These are phyloP conservation scores for Sphagnum fallax DNA, from an alignment of 228 moss, liverwort and hornwort genomes.

Conservation along the genomic window DNA sequence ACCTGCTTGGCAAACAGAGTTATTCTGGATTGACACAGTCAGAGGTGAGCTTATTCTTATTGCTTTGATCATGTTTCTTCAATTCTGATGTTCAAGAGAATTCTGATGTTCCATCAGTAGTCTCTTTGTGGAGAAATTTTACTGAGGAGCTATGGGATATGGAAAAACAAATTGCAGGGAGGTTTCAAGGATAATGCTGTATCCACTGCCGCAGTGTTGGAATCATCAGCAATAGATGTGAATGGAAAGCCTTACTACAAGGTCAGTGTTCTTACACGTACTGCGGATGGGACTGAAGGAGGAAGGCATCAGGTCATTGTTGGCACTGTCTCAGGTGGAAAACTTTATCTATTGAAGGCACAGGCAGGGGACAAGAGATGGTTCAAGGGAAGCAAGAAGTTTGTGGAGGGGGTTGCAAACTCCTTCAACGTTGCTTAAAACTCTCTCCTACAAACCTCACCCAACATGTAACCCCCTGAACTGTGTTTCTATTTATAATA, in stretches of 20 bases:
- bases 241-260: slow-evolving; percentile 72
- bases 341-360: slow-evolving; percentile 79
- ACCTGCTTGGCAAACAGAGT: slow-evolving; percentile 67
- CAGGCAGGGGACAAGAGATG: slow-evolving; percentile 99
- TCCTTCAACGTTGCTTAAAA: slow-evolving; percentile 65
- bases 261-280: slow-evolving; percentile 80
- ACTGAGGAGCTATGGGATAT: not conserved
- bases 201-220: slow-evolving; percentile 56
- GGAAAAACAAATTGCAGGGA: slow-evolving; percentile 29
- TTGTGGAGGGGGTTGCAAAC: slow-evolving; percentile 59
- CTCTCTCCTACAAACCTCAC: no score
- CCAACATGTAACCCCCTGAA: no score
- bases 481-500: no score
- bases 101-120: no score
- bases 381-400: slow-evolving; percentile 93
- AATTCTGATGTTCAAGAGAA: no score
- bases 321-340: slow-evolving; percentile 63
- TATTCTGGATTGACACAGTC: slow-evolving; percentile 67
- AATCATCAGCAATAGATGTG: slow-evolving; percentile 21
- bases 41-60: slow-evolving; percentile 28
- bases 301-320: slow-evolving; percentile 91
- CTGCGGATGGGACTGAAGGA: slow-evolving; percentile 90
- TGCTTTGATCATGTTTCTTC: no score
- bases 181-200: slow-evolving; percentile 62
- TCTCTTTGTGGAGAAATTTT: no score